Base-by-base conservation (phyloP, 805 yeast species). In the Candida argentea region DNA sequence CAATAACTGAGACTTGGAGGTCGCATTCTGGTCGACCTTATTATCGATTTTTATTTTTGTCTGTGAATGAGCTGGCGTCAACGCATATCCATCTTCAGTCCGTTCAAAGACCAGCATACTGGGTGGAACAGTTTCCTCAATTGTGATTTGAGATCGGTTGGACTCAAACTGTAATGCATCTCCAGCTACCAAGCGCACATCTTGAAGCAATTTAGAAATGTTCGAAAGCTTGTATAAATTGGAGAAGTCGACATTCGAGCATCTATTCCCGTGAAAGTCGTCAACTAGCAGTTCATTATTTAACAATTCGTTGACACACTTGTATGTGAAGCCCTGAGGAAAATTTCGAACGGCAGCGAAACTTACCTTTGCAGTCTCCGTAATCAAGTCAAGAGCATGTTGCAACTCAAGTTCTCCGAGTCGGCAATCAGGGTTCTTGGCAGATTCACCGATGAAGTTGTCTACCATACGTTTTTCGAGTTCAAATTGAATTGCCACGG, bases 221-320 rank as follows among this genome's bases (percentile, higher is more conserved):
- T 42, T 40, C 27, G 38, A 43, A 6, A 61, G 40, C 14, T 41
- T 39, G 31, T 43, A 47, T 23, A 58, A 41, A 30, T 53, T 48
- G n/a, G 31, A 29, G 16, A 36, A 45, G 31, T 58, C 50, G 2
- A 32, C 25, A 21, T 46, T 44, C 2, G 28, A 21, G 9, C 42
- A 27, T 2, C 11, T 9, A 3, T 27, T 28, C 3, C 27, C 14
- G 11, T 21, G 26, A 25, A 40, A 52, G 4, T 22, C 28, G 2
- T 24, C 19, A 3, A 36, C 22, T 14, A 33, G 38, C 1, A 28
- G 31, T 6, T 47, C 44, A 20, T 52, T 52, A 5, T 43, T 37
- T 27, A 81, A 49, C 0, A 76, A 55, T 9, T 46, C 36, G 42
- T 80, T 76, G 1, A 83, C 91, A 10, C 68, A 57, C 1, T 60